These are phyloP conservation scores for Candida krabiensis DNA, from an alignment of 805 yeast species.

Conservation along the genomic window DNA sequence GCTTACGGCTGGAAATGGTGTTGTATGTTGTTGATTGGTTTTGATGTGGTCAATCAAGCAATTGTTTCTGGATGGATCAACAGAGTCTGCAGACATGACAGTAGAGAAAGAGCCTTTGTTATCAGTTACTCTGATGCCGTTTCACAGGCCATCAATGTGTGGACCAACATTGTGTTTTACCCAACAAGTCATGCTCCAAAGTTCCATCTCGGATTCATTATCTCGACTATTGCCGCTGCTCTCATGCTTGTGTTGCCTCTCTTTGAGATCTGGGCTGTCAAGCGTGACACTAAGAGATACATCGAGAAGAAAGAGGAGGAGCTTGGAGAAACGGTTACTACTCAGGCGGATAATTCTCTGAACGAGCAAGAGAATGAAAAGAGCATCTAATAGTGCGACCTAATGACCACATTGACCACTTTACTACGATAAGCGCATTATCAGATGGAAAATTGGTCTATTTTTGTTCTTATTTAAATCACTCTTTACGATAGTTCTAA, in stretches of 20 bases:
- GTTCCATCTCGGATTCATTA: constrained; percentile 39
- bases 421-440: no score
- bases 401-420: no score
- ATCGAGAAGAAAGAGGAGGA: constrained; percentile 15
- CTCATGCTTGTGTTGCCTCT: constrained; percentile 38
- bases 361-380: background rate
- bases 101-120: constrained; percentile 63
- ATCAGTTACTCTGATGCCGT: constrained; percentile 39
- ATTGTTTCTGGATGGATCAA: constrained; percentile 44
- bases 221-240: constrained; percentile 35
- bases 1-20: constrained; percentile 41
- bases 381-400: background rate
- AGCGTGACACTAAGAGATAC: constrained; percentile 25
- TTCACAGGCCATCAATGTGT: constrained; percentile 45
- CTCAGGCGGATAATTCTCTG: no score
- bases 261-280: constrained; percentile 26
- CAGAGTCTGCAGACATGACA: constrained; percentile 45
- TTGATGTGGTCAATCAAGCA: constrained; percentile 37
- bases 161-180: constrained; percentile 45
- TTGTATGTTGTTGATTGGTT: constrained; percentile 38
- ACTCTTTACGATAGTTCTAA: no score
- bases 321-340: background rate
- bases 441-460: no score
- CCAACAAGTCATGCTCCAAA: constrained; percentile 42
- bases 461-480: no score